Evolutionary conservation across 2,329 filamentous ascomycete genomes (phyloP).

Genomic region (Pseudocercospora macadamiae): DNA sequence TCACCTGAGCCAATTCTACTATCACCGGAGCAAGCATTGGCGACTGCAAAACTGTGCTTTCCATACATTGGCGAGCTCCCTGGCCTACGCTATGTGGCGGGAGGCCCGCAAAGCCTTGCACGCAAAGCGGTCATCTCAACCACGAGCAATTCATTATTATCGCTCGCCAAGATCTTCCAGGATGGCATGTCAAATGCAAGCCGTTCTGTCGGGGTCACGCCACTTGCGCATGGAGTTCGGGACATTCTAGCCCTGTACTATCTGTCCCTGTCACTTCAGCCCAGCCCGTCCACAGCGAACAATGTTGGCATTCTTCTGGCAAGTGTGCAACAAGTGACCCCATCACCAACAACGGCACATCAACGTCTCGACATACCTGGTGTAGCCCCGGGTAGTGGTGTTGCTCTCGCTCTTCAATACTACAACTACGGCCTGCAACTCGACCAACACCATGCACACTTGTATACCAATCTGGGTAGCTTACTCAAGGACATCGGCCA

Average conservation of each 20-base stretch:
- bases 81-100: conserved; percentile 69
- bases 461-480: conserved; percentile 95
- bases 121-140: conserved; percentile 84
- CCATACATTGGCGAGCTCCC: conserved; percentile 74
- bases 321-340: conserved; percentile 74
- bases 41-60: conserved; percentile 83
- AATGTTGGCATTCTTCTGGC: conserved; percentile 98
- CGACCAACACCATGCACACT: conserved; percentile 86
- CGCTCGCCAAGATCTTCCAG: conserved; percentile 95
- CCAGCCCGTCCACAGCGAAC: conserved; percentile 95
- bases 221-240: conserved; percentile 71
- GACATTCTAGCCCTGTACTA: conserved; percentile 97
- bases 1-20: conserved; percentile 71
- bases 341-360: conserved; percentile 34
- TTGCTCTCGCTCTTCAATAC: conserved; percentile 85
- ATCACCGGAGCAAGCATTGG: conserved; percentile 78
- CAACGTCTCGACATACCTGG: conserved; percentile 65
- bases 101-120: conserved; percentile 64
- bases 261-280: conserved; percentile 87
- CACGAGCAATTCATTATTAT: conserved; percentile 92
- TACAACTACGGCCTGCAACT: conserved; percentile 92
- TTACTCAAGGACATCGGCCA: conserved; percentile 95
- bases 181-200: conserved; percentile 85
- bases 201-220: conserved; percentile 35
- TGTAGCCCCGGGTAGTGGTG: conserved; percentile 80